Evolutionary conservation across 768 basidiomycete species (phyloP).

Genomic region (Thelephora aurantiotincta): DNA sequence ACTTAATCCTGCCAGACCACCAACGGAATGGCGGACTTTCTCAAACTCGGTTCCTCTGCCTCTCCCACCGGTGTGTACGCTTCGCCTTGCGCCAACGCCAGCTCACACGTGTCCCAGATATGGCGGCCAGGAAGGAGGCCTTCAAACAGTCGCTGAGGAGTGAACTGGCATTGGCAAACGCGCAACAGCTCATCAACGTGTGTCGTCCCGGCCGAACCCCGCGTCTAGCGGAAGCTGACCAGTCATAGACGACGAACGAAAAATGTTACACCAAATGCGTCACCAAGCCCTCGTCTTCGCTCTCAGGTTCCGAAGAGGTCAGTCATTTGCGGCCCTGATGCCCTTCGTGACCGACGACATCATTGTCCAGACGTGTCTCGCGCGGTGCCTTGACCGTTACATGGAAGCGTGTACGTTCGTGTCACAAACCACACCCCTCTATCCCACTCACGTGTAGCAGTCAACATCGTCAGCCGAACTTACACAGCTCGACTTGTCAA

Average conservation of each 20-base stretch:
- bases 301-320: conserved; percentile 65
- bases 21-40: conserved; percentile 45
- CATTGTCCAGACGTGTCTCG: conserved; percentile 47
- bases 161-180: conserved; percentile 61
- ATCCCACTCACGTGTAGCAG: conserved; percentile 21
- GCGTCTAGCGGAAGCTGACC: neutral
- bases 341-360: neutral
- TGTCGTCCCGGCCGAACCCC: conserved; percentile 7
- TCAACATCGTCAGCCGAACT: conserved; percentile 63
- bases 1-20: neutral
- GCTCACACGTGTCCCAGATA: conserved; percentile 16
- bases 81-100: neutral
- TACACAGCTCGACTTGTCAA: conserved; percentile 45
- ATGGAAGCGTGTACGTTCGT: conserved; percentile 69
- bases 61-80: conserved; percentile 13
- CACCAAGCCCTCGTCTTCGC: conserved; percentile 54
- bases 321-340: conserved; percentile 3
- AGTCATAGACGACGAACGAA: conserved; percentile 59
- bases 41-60: conserved; percentile 22
- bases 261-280: conserved; percentile 70
- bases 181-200: conserved; percentile 74
- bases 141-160: conserved; percentile 50
- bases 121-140: conserved; percentile 24
- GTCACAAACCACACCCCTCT: neutral
- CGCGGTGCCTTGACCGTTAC: conserved; percentile 68